Evolutionary conservation across 2,329 filamentous ascomycete genomes (phyloP).

Genomic region (Leptoxyphium fumago): DNA sequence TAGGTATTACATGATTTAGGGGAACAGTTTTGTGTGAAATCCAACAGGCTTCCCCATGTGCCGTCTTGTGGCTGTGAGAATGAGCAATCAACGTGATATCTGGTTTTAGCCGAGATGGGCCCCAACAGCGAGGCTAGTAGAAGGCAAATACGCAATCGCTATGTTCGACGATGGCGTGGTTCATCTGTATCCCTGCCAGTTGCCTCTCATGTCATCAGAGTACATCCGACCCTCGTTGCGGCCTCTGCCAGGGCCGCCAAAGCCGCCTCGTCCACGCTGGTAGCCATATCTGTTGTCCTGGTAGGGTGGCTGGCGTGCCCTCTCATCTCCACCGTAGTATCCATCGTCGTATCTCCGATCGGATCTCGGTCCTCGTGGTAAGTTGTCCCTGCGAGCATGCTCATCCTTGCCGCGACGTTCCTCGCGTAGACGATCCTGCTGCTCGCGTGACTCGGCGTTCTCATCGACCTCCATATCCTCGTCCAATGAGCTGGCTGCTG

Average conservation of each 20-base stretch:
- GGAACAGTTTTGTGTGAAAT: too few relatives aligned
- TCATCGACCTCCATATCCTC: conserved; percentile 32
- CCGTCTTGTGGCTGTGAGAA: too few relatives aligned
- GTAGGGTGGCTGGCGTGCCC: conserved; percentile 8
- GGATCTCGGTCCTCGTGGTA: conserved; percentile 10
- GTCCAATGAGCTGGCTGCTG: conserved; percentile 8
- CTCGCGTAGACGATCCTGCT: conserved; percentile 17
- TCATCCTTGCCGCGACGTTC: conserved; percentile 16
- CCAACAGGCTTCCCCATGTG: too few relatives aligned
- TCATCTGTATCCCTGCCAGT: conserved; percentile 9
- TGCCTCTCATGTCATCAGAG: conserved; percentile 14
- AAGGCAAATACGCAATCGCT: too few relatives aligned
- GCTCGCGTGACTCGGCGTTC: conserved; percentile 15
- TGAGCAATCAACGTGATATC: too few relatives aligned
- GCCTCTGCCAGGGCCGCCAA: conserved; percentile 9
- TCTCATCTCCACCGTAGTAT: conserved; percentile 19
- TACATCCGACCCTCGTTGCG: conserved; percentile 17
- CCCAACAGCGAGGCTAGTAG: too few relatives aligned
- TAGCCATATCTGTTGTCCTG: conserved; percentile 8
- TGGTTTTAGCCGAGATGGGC: too few relatives aligned
- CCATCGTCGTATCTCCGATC: conserved; percentile 10
- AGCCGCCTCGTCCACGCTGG: conserved; percentile 10
- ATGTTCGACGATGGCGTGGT: too few relatives aligned
- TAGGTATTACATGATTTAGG: too few relatives aligned
- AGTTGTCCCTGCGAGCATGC: conserved; percentile 8